Conservation (phyloP, 345 rosid genomes). For the Hibiscus trionum region DNA sequence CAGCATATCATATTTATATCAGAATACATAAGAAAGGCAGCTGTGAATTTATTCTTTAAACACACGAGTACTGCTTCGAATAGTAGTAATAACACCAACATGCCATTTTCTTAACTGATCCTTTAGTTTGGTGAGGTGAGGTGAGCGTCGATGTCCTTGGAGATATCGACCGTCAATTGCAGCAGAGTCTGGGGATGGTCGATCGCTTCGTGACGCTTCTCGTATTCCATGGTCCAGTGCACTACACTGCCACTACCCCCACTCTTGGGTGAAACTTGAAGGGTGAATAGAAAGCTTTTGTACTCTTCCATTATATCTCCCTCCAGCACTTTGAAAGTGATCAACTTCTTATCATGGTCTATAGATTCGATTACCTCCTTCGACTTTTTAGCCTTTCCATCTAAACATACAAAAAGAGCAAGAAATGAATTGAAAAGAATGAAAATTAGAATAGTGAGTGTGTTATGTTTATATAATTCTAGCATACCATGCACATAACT, state of each 20-base stretch:
- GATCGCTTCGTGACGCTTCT: slow-evolving; percentile 11
- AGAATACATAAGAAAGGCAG: too few relatives aligned
- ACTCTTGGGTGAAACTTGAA: slow-evolving; percentile 21
- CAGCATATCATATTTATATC: too few relatives aligned
- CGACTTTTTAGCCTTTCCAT: slow-evolving; percentile 5
- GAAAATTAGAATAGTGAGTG: not conserved
- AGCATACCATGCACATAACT: not conserved
- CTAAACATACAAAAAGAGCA: not conserved
- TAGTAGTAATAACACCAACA: too few relatives aligned
- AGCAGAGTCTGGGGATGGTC: slow-evolving; percentile 18
- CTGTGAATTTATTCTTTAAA: too few relatives aligned
- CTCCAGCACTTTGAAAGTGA: slow-evolving; percentile 22
- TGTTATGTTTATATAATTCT: not conserved
- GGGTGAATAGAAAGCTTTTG: slow-evolving; percentile 3
- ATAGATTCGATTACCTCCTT: not conserved
- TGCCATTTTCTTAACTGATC: not conserved
- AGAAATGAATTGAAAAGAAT: not conserved
- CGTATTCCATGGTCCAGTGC: slow-evolving; percentile 24
- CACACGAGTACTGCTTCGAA: too few relatives aligned
- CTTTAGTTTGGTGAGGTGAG: not conserved
- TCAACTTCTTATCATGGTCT: slow-evolving; percentile 23
- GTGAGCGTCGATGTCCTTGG: not conserved
- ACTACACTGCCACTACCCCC: slow-evolving; percentile 16
- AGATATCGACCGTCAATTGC: not conserved
- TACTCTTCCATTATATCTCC: slow-evolving; percentile 32